Conservation (phyloP, 495 filamentous ascomycete genomes). For the Cercophora sp. region DNA sequence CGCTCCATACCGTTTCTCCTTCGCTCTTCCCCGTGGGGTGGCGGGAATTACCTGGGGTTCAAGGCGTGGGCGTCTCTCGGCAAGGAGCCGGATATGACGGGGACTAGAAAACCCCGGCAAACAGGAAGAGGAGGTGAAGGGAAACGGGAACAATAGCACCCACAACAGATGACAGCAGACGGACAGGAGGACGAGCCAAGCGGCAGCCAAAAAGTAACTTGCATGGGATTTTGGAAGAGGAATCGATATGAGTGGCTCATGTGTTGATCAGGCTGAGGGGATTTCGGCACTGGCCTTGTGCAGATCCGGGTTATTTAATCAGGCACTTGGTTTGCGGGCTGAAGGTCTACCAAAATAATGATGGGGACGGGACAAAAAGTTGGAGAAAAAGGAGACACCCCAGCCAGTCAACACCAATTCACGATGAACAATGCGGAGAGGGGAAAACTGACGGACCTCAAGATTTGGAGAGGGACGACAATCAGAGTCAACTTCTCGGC, state of each 20-base stretch:
- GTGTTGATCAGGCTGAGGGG: constrained; percentile 14
- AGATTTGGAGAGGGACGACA: not conserved
- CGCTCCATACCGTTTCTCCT: not conserved
- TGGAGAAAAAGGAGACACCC: constrained; percentile 15
- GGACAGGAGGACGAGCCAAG: constrained; percentile 11
- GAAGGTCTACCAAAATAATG: constrained; percentile 26
- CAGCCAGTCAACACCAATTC: too few relatives aligned
- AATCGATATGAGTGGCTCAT: not conserved
- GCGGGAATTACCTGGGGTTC: constrained; percentile 6
- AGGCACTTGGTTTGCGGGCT: constrained; percentile 17
- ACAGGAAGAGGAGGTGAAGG: not conserved
- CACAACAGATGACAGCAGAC: not conserved
- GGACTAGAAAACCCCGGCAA: constrained; percentile 1
- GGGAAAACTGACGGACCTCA: constrained; percentile 8
- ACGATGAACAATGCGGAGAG: constrained; percentile 8
- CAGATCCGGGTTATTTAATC: constrained; percentile 43
- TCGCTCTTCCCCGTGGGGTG: constrained; percentile 9
- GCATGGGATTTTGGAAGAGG: constrained; percentile 17
- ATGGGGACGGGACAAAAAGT: constrained; percentile 14
- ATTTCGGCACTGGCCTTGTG: constrained; percentile 29
- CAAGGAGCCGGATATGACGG: not conserved
- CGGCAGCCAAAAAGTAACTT: constrained; percentile 15
- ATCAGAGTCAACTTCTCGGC: too few relatives aligned
- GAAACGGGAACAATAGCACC: not conserved
- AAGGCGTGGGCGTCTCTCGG: not conserved